Evolutionary conservation across 208 protist genomes (phyloP).

Genomic region (Crithidia mellificae): DNA sequence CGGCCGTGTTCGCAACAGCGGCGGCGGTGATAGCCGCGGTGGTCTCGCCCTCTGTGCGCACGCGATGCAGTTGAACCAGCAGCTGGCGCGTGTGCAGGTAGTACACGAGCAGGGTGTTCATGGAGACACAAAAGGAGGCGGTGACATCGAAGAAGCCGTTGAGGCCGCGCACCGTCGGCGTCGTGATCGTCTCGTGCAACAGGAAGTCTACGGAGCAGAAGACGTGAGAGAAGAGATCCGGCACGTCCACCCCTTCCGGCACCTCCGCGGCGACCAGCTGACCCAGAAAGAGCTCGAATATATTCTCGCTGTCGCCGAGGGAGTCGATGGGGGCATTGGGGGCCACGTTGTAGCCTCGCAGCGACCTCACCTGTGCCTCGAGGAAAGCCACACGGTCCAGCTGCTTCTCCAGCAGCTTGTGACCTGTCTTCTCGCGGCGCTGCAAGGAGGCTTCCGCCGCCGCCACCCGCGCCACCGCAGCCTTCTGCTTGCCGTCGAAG

Average conservation of each 20-base stretch:
- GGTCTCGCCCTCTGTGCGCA: constrained; percentile 72
- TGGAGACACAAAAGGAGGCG: constrained; percentile 79
- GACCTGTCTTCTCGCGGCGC: constrained; percentile 54
- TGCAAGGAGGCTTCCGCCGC: constrained; percentile 42
- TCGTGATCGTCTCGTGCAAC: constrained; percentile 88
- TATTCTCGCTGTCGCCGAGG: constrained; percentile 62
- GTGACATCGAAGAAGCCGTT: constrained; percentile 92
- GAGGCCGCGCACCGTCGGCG: constrained; percentile 72
- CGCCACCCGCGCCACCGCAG: constrained; percentile 38
- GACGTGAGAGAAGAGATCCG: constrained; percentile 51
- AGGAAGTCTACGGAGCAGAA: constrained; percentile 91
- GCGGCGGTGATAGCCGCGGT: constrained; percentile 24
- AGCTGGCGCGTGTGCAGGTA: constrained; percentile 85
- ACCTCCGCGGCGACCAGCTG: constrained; percentile 79
- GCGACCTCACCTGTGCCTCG: constrained; percentile 82
- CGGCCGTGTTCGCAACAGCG: background rate
- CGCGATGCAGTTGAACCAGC: constrained; percentile 84
- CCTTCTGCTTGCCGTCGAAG: constrained; percentile 34
- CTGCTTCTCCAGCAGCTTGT: constrained; percentile 65
- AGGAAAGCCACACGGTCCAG: constrained; percentile 84
- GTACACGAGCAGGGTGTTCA: constrained; percentile 87
- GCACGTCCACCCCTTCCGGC: constrained; percentile 45
- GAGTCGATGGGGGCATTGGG: constrained; percentile 47
- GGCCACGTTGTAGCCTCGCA: constrained; percentile 78
- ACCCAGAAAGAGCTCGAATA: constrained; percentile 90